Evolutionary conservation across 768 basidiomycete species (phyloP).

Genomic region (Phanerodontia chrysosporium): DNA sequence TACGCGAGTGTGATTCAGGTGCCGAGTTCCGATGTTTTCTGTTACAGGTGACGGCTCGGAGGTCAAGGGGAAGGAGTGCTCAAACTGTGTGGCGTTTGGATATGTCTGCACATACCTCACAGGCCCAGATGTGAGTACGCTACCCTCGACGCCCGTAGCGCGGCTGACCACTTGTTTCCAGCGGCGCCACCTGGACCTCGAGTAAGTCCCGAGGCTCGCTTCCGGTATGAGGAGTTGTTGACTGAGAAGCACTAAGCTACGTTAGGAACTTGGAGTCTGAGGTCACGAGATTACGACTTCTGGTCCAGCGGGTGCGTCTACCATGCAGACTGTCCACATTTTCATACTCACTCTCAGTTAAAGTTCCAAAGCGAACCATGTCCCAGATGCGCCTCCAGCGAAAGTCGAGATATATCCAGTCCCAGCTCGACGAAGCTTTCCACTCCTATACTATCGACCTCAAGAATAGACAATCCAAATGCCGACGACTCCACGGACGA

Average conservation of each 20-base stretch:
- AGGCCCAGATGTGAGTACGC: conserved; percentile 36
- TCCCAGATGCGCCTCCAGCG: neutral
- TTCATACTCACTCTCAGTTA: neutral
- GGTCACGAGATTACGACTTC: neutral
- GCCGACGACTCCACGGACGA: neutral
- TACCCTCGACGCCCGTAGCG: too few relatives aligned
- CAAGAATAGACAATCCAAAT: neutral
- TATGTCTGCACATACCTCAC: conserved; percentile 46
- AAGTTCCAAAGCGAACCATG: neutral
- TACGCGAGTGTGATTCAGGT: neutral
- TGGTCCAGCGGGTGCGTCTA: neutral
- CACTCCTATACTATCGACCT: neutral
- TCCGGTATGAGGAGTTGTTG: too few relatives aligned
- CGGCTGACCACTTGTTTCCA: too few relatives aligned
- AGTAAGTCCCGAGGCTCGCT: neutral
- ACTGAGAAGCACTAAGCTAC: neutral
- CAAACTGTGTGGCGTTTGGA: conserved; percentile 47
- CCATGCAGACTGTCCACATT: neutral
- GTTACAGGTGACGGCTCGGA: conserved; percentile 9
- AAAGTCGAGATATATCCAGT: neutral
- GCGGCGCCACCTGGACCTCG: conserved; percentile 10
- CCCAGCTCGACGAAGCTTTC: neutral
- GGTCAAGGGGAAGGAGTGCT: conserved; percentile 36
- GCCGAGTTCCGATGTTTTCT: neutral
- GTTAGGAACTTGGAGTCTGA: conserved; percentile 11